Conservation (phyloP, 2,329 filamentous ascomycete genomes). For the Fusarium papillatum region DNA sequence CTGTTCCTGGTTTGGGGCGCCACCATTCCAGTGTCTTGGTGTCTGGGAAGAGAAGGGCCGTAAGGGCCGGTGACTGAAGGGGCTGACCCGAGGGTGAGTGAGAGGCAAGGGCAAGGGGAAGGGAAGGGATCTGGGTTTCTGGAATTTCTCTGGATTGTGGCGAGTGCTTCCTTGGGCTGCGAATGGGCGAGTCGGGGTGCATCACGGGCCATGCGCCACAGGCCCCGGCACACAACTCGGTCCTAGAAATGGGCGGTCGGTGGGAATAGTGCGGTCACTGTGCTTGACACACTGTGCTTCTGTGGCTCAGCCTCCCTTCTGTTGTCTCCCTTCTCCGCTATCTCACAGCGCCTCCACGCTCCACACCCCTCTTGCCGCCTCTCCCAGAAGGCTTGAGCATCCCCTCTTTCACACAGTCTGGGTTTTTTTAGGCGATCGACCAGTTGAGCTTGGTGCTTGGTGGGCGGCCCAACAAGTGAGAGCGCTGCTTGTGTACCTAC, state of each 20-base stretch:
- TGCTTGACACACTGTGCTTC: slow-evolving; percentile 21
- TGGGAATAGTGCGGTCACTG: not conserved
- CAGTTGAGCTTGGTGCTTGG: slow-evolving; percentile 45
- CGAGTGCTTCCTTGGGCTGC: slow-evolving; percentile 33
- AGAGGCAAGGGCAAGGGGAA: slow-evolving; percentile 11
- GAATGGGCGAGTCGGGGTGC: slow-evolving; percentile 30
- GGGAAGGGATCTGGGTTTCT: slow-evolving; percentile 32
- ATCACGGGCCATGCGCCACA: slow-evolving; percentile 37
- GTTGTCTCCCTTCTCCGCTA: slow-evolving; percentile 43
- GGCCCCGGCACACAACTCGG: slow-evolving; percentile 8
- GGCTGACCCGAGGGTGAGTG: slow-evolving; percentile 4
- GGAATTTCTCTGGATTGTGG: slow-evolving; percentile 39
- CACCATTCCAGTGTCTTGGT: slow-evolving; percentile 35
- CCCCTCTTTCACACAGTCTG: slow-evolving; percentile 37
- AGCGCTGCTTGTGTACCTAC: slow-evolving; percentile 36
- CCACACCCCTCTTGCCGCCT: slow-evolving; percentile 16
- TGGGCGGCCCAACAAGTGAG: slow-evolving; percentile 49
- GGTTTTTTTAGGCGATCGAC: slow-evolving; percentile 41
- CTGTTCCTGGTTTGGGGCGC: slow-evolving; percentile 32
- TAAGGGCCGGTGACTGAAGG: slow-evolving; percentile 20
- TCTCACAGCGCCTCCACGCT: slow-evolving; percentile 40
- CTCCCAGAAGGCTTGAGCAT: slow-evolving; percentile 26
- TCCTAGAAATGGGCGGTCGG: slow-evolving; percentile 7
- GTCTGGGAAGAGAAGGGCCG: slow-evolving; percentile 19
- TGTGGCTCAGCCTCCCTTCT: slow-evolving; percentile 35